phyloP scores from a whole-genome alignment of 345 rosid genomes.

The Sisymbrium altissimum region DNA sequence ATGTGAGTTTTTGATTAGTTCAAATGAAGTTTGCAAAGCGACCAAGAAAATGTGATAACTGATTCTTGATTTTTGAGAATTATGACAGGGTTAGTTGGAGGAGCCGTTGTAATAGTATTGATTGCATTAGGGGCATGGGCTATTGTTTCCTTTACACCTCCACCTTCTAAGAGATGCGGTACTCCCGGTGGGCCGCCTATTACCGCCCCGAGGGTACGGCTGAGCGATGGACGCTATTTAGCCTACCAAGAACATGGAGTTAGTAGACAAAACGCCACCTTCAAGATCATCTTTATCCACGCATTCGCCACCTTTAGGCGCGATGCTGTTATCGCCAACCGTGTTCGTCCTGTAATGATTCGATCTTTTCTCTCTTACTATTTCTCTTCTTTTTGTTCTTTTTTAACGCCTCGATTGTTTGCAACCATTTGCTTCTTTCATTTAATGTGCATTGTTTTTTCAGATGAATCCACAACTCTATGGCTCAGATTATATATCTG shows the following conservation, averaged over 20 bases:
- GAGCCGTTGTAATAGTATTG: conserved; percentile 5
- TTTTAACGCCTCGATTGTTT: neutral
- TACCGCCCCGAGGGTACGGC: conserved; percentile 52
- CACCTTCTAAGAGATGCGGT: conserved; percentile 46
- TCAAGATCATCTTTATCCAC: conserved; percentile 49
- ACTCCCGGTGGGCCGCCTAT: conserved; percentile 48
- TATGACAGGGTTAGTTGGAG: conserved; percentile 9
- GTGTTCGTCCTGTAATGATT: conserved; percentile 34
- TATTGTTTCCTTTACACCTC: conserved; percentile 42
- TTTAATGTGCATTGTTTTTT: too few relatives aligned
- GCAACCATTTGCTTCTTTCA: neutral
- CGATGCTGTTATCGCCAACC: conserved; percentile 36
- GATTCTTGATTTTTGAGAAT: neutral
- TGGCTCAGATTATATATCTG: too few relatives aligned
- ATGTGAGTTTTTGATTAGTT: conserved; percentile 18
- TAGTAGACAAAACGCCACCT: conserved; percentile 46
- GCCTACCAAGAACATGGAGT: conserved; percentile 59
- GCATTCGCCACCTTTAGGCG: conserved; percentile 46
- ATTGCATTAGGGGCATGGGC: conserved; percentile 47
- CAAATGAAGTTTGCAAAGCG: neutral
- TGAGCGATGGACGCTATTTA: conserved; percentile 55
- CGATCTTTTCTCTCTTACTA: neutral
- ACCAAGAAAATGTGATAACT: neutral
- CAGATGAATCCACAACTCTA: too few relatives aligned
- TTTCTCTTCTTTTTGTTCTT: neutral